These are phyloP conservation scores for Kwoniella sp. DNA, from an alignment of 768 basidiomycete species.

Conservation along the genomic window DNA sequence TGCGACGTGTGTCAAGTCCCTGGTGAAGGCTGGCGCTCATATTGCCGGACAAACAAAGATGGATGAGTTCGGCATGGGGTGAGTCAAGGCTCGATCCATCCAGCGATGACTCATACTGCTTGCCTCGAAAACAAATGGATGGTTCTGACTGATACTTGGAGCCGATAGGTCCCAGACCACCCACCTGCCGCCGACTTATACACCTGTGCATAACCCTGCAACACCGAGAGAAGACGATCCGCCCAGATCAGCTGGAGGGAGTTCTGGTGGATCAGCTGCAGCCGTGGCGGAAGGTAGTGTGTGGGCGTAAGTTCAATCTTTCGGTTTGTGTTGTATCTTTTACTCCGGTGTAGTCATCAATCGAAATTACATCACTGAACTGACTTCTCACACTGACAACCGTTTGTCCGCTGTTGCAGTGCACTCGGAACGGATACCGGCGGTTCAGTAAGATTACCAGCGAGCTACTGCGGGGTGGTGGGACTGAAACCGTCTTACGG, in stretches of 20 bases:
- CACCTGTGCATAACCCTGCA: conserved; percentile 78
- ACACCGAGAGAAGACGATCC: conserved; percentile 54
- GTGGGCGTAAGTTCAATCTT: conserved; percentile 66
- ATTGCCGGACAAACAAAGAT: conserved; percentile 89
- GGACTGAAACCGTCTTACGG: conserved; percentile 97
- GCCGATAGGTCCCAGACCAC: conserved; percentile 64
- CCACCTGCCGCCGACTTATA: conserved; percentile 72
- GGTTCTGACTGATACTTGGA: background rate
- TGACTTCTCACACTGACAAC: background rate
- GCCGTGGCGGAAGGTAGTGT: conserved; percentile 85
- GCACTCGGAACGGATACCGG: conserved; percentile 94
- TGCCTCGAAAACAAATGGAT: too few relatives aligned
- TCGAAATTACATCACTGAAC: too few relatives aligned
- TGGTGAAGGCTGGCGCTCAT: conserved; percentile 67
- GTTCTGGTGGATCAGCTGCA: conserved; percentile 92
- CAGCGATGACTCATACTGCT: background rate
- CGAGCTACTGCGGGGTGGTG: conserved; percentile 87
- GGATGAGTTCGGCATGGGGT: conserved; percentile 99
- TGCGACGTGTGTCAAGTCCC: conserved; percentile 74
- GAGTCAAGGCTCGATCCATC: conserved; percentile 39
- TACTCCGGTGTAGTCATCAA: background rate
- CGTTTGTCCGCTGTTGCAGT: conserved; percentile 58
- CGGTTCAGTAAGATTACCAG: conserved; percentile 88
- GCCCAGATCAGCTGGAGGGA: conserved; percentile 78
- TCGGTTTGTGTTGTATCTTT: background rate